phyloP scores from a whole-genome alignment of 495 filamentous ascomycete species.

The Penicillium pancosmium region DNA sequence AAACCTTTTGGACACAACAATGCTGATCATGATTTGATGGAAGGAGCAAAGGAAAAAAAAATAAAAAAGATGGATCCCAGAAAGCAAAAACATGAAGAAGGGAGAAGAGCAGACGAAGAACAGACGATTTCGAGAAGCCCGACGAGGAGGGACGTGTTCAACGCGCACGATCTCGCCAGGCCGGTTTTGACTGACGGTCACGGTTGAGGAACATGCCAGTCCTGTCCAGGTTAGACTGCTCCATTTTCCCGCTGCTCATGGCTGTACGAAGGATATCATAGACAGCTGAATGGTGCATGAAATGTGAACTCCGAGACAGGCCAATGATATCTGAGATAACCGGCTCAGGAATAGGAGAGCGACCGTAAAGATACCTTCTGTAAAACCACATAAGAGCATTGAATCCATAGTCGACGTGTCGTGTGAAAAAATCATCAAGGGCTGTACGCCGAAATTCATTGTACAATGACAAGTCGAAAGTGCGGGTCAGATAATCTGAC shows the following conservation, averaged over 20 bases:
- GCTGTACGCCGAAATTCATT: constrained; percentile 74
- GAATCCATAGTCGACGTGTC: constrained; percentile 53
- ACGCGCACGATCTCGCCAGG: not conserved
- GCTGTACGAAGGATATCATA: constrained; percentile 10
- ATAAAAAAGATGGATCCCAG: constrained; percentile 1
- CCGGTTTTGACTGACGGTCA: constrained; percentile 1
- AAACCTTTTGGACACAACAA: constrained; percentile 23
- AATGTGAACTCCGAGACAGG: constrained; percentile 36
- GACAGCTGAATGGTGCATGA: constrained; percentile 1
- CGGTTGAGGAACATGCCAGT: constrained; percentile 47
- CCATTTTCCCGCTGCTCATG: constrained; percentile 51
- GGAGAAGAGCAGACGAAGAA: constrained; percentile 14
- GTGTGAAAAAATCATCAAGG: constrained; percentile 60
- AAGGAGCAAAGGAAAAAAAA: constrained; percentile 23
- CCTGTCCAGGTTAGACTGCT: constrained; percentile 59
- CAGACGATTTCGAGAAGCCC: not conserved
- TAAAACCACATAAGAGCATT: constrained; percentile 62
- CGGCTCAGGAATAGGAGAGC: constrained; percentile 48
- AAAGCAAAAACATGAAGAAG: constrained; percentile 16
- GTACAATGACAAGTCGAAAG: constrained; percentile 79
- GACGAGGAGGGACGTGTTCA: not conserved
- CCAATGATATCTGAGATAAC: constrained; percentile 58
- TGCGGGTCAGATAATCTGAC: not conserved
- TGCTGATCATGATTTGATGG: constrained; percentile 28
- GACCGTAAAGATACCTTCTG: constrained; percentile 52